phyloP scores from a whole-genome alignment of 352 stramenopile species.

The Phytophthora citricola region DNA sequence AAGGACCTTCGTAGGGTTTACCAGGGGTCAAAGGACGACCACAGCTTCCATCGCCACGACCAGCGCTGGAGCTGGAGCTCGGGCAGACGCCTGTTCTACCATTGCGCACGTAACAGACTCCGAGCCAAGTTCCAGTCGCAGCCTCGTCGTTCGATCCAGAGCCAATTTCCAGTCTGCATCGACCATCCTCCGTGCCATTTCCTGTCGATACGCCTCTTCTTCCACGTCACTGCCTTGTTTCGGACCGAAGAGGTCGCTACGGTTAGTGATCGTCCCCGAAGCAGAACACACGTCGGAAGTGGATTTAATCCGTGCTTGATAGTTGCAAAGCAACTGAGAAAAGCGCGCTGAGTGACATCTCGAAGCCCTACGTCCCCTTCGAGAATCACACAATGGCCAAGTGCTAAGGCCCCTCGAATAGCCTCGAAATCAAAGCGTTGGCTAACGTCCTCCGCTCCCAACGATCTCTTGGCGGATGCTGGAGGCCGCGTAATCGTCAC shows the following conservation, averaged over 20 bases:
- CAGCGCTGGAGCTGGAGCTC: slow-evolving; percentile 32
- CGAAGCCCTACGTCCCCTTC: slow-evolving; percentile 81
- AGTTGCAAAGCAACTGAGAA: slow-evolving; percentile 65
- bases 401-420: slow-evolving; percentile 44
- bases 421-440: slow-evolving; percentile 41
- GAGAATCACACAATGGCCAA: slow-evolving; percentile 73
- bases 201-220: slow-evolving; percentile 24
- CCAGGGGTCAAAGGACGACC: slow-evolving; percentile 80
- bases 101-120: slow-evolving; percentile 28
- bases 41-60: slow-evolving; percentile 83
- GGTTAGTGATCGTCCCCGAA: slow-evolving; percentile 61
- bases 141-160: slow-evolving; percentile 47
- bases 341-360: slow-evolving; percentile 60
- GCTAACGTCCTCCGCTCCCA: slow-evolving; percentile 4
- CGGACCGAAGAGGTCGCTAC: slow-evolving; percentile 29
- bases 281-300: slow-evolving; percentile 65
- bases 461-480: slow-evolving; percentile 11
- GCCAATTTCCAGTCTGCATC: slow-evolving; percentile 57
- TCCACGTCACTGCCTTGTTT: slow-evolving; percentile 24
- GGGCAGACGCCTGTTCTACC: slow-evolving; percentile 15
- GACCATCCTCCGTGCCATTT: slow-evolving; percentile 32
- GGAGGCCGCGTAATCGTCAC: slow-evolving; percentile 60
- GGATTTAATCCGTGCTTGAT: slow-evolving; percentile 74
- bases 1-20: slow-evolving; percentile 68
- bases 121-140: slow-evolving; percentile 25